phyloP scores from a whole-genome alignment of 345 rosid genomes.

The Dipteronia dyeriana region DNA sequence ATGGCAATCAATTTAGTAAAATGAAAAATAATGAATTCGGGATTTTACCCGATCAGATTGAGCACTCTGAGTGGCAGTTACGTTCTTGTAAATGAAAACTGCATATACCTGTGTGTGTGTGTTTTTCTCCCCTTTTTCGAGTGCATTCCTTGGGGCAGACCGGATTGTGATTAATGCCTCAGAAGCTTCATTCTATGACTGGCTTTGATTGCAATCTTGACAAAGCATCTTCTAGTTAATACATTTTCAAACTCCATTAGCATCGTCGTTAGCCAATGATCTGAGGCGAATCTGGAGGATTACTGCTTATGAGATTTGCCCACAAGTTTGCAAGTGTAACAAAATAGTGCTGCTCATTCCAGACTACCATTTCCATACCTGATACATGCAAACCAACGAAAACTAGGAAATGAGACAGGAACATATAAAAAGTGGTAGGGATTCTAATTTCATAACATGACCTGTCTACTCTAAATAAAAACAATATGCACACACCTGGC shows the following conservation, averaged over 20 bases:
- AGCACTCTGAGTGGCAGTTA: neutral
- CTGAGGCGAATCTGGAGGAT: constrained; percentile 58
- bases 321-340: constrained; percentile 75
- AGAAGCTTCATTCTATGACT: constrained; percentile 14
- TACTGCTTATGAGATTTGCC: constrained; percentile 61
- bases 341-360: constrained; percentile 66
- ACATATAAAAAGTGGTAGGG: neutral
- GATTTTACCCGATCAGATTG: neutral
- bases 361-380: constrained; percentile 63
- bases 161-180: constrained; percentile 4
- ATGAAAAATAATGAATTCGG: neutral
- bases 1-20: constrained; percentile 24
- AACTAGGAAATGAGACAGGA: constrained; percentile 3
- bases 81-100: constrained; percentile 12
- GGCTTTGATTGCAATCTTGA: neutral
- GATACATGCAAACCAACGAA: constrained; percentile 27
- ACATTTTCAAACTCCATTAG: neutral
- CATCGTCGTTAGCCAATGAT: constrained; percentile 23
- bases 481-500: constrained; percentile 51
- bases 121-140: neutral
- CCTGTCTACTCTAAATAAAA: neutral
- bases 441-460: neutral
- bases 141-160: constrained; percentile 2
- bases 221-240: neutral
- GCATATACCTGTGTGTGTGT: neutral